Percentiles rank a stretch among this genome's conserved stretches.
phyloP scores from a whole-genome alignment of 106 monocot genomes.

The Dioscorea alata region DNA sequence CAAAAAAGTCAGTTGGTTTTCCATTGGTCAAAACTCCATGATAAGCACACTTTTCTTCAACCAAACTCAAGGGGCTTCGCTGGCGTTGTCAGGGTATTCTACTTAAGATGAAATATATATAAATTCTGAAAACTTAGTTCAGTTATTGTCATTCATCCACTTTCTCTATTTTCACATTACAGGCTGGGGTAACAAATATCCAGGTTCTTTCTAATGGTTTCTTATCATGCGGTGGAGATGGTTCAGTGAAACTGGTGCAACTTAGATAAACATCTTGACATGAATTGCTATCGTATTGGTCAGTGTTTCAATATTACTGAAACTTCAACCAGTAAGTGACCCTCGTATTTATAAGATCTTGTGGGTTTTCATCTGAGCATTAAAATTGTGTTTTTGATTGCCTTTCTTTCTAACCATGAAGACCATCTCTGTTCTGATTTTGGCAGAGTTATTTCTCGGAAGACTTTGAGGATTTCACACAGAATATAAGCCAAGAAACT shows the following conservation, averaged over 20 bases:
- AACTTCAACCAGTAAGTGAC: no score
- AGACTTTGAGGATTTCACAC: no score
- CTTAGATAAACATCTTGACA: slow-evolving; percentile 20
- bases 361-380: no score
- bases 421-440: no score
- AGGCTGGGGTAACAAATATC: slow-evolving; percentile 94
- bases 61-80: slow-evolving; percentile 77
- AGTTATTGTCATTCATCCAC: background rate
- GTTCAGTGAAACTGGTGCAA: slow-evolving; percentile 68
- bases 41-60: slow-evolving; percentile 91
- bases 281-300: no score
- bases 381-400: no score
- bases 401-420: no score
- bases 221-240: slow-evolving; percentile 95
- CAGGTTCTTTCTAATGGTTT: slow-evolving; percentile 76
- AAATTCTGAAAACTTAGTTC: background rate
- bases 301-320: no score
- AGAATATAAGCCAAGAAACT: no score
- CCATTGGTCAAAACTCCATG: slow-evolving; percentile 90
- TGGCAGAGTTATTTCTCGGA: no score
- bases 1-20: slow-evolving; percentile 61
- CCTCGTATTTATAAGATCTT: no score
- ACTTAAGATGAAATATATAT: background rate
- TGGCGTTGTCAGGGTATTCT: slow-evolving; percentile 80
- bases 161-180: slow-evolving; percentile 12